Base-by-base conservation (phyloP, 2,329 filamentous ascomycete genomes). In the Hymenoscyphus occultus region DNA sequence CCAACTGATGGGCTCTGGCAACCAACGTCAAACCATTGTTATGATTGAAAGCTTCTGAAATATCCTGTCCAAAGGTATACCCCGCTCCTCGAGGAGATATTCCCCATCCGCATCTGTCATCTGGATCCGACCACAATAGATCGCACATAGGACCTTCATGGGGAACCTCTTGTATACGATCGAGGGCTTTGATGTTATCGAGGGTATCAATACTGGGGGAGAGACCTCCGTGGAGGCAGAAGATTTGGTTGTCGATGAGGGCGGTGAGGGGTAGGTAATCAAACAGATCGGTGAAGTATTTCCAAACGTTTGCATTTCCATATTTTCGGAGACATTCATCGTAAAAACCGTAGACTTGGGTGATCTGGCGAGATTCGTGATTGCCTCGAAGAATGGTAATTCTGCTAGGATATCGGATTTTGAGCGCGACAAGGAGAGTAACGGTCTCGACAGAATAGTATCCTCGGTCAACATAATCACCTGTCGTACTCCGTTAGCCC, bases 391-490 rank as follows among this genome's bases (percentile, higher is more conserved):
- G 90, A 77, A 99, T 96, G 73, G 95, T 98, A 81, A 99, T 98
- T 80, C 95, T 92, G 79, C 94, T 89, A 68, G 95, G 95, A 80
- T 98, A 97, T 83, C 95, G 90, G 77, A 98, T 97, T 84, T 98
- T 99, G 77, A 98, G 89, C 70, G 92, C 93, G 74, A 98, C 93
- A 73, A 99, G 89, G 65, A 99, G 88, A 19, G 94, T 97, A 72
- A 99, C 93, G 6, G 95, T 98, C 84, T 99, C 95, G 72, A 99
- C 93, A 35, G 93, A 97, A 83, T 98, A 99, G 83, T 97, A 99
- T 70, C 95, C 95, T 83, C 95, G 89, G 79, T 99, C 95, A 75
- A 99, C 95, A 77, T 98, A 99, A 80, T 99, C 95, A 77, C 95
- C 92, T 96, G 71, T 45, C 63, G 39, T 56, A 32, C 56, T 31